A percentile compares a stretch with the other conserved stretches of the same genome.
Conservation (phyloP, 2,329 filamentous ascomycete species). For the Zalaria sp. region DNA sequence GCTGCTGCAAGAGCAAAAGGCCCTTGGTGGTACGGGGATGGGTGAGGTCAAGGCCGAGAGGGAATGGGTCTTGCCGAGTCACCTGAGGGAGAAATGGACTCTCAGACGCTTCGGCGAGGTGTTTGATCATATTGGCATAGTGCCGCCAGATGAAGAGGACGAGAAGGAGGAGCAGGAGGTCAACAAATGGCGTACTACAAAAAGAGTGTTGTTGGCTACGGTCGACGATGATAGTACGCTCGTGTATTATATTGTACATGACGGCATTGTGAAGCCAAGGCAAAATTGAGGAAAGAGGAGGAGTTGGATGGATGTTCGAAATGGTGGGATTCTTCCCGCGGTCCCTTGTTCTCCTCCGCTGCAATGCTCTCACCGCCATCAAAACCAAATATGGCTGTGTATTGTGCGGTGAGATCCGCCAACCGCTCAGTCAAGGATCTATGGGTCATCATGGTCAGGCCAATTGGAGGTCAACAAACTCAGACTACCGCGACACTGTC, state of each 20-base stretch:
- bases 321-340: no score
- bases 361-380: no score
- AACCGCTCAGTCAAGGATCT: no score
- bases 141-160: slow-evolving; percentile 22
- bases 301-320: no score
- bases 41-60: slow-evolving; percentile 27
- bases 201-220: slow-evolving; percentile 60
- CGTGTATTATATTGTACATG: slow-evolving; percentile 73
- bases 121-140: slow-evolving; percentile 43
- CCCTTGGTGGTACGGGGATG: slow-evolving; percentile 17
- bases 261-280: slow-evolving; percentile 74
- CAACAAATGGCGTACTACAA: slow-evolving; percentile 34
- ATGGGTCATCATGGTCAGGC: no score
- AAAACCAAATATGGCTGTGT: no score
- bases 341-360: no score
- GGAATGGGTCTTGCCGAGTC: slow-evolving; percentile 67
- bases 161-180: slow-evolving; percentile 10
- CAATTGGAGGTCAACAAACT: no score
- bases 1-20: slow-evolving; percentile 43
- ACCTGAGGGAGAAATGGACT: slow-evolving; percentile 60
- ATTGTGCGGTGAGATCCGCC: no score
- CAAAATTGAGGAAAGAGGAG: slow-evolving; percentile 47
- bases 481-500: no score
- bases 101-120: slow-evolving; percentile 50
- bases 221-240: slow-evolving; percentile 70